Percentiles rank a stretch among this genome's conserved stretches.
Evolutionary conservation across 202 grass and related monocot species (phyloP).

Genomic region (Elaeis oleifera): DNA sequence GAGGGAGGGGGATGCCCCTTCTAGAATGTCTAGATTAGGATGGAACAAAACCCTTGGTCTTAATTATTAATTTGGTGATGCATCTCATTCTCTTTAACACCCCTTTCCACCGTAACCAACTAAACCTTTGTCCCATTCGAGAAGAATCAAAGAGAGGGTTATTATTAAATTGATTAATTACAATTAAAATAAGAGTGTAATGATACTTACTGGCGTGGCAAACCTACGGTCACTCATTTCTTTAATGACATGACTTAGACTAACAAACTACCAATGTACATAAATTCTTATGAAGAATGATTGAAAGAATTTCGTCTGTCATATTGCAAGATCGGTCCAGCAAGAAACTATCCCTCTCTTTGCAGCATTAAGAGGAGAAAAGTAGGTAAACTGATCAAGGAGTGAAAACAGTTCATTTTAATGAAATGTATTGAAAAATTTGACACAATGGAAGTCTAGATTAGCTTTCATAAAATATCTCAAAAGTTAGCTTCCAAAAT

Average conservation of each 20-base stretch:
- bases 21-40: conserved; percentile 3
- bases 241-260: background rate
- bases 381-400: no score
- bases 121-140: background rate
- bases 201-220: background rate
- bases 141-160: background rate
- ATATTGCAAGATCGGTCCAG: background rate
- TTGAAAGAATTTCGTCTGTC: background rate
- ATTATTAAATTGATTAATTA: background rate
- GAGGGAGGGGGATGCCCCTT: background rate
- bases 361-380: no score
- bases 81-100: background rate
- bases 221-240: background rate
- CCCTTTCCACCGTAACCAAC: background rate
- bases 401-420: no score
- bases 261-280: background rate
- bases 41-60: background rate
- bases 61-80: background rate
- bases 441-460: no score
- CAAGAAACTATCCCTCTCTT: background rate
- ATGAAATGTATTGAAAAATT: no score
- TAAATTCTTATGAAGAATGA: background rate
- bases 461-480: no score
- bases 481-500: no score
- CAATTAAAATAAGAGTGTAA: background rate